These are phyloP conservation scores for Solanum sejunctum DNA, from an alignment of 257 asterid genomes.

Conservation along the genomic window DNA sequence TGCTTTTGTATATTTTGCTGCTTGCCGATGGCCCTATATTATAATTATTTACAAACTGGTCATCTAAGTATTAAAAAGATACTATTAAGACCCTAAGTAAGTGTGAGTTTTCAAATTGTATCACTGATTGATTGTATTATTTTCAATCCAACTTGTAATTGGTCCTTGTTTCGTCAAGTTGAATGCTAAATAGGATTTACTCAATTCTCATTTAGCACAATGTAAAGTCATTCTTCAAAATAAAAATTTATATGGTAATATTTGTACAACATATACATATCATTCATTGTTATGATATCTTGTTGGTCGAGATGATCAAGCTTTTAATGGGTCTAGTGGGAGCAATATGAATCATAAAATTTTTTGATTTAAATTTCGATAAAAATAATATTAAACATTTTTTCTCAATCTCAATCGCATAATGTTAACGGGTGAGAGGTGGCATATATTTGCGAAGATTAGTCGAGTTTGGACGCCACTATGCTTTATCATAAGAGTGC, in stretches of 20 bases:
- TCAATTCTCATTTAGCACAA: background rate
- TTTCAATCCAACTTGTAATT: background rate
- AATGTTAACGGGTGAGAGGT: background rate
- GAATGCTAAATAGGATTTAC: background rate
- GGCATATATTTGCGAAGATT: background rate
- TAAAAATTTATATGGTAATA: background rate
- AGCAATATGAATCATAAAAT: background rate
- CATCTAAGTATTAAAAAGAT: background rate
- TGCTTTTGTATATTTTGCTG: background rate
- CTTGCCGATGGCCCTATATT: background rate
- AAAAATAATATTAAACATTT: background rate
- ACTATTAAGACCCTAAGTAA: background rate
- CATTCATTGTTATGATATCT: too few relatives aligned
- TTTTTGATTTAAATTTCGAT: background rate
- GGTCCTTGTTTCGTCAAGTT: background rate
- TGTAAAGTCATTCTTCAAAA: background rate
- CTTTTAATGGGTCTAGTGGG: background rate
- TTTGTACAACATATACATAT: background rate
- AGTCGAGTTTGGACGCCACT: background rate
- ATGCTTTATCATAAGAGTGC: background rate
- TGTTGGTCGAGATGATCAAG: background rate
- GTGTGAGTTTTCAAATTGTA: background rate
- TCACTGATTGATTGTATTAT: background rate
- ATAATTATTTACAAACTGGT: background rate
- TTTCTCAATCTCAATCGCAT: background rate